Base-by-base conservation (phyloP, 225 moss, liverwort and hornwort species). In the Neckera pumila region DNA sequence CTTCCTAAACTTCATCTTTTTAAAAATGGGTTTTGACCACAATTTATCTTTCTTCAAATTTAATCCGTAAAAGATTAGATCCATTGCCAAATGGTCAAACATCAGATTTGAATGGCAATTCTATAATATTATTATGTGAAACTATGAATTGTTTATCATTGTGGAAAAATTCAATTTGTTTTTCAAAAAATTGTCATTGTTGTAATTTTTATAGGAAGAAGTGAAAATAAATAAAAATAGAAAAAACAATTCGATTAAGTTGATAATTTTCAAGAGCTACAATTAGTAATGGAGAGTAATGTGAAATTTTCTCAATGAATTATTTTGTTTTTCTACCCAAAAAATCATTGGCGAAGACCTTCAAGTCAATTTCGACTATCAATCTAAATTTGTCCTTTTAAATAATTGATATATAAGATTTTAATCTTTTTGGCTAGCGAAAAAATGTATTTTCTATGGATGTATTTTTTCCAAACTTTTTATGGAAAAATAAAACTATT, bases 231-330 rank as follows among this genome's bases (percentile, higher is more conserved):
- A 10, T 23, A 23, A 57, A 54, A 77, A 36, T 25, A 77, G 6
- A 0, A 21, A 76, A 13, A 51, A 0, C 0, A 22, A 1, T 14
- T 33, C 2, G 0, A 6, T 54, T 14, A 3, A 23, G 6, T 36
- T 22, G 1, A 54, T 10, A 0, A 22, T 14, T 53, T 21, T 76
- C 14, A 36, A 14, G 13, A 76, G 8, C 21, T 34, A 14, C 8
- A 53, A 53, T 9, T 34, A 36, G 36, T 14, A 34, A 22, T 15
- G 3, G 14, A 76, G 13, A 76, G 21, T 51, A 21, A 13, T 51
- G 13, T 51, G 47, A 53, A 28, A 21, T 1, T 0, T 21, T 51
- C 0, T 51, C 3, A 34, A 51, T 51, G 5, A 4, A 5, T 51
- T 21, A 12, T 20, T 49, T 7, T 7, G 12, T 49, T 31, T 11